Conservation (phyloP, 129 eudicot species). For the Gnaphalium uliginosum region DNA sequence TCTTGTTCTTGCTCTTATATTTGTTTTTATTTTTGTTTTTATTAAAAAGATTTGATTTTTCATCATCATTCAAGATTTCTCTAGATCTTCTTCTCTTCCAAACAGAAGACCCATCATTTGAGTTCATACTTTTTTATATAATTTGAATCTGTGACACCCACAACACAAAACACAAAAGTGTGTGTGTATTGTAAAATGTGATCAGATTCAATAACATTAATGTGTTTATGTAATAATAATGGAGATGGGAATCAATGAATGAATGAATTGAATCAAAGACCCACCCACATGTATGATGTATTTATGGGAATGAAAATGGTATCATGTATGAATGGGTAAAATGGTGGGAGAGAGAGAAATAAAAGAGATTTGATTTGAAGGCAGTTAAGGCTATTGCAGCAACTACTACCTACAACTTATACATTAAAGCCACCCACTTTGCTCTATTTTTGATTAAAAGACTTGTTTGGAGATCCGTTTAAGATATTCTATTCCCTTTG, state of each 20-base stretch:
- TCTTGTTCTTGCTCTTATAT: constrained; percentile 9
- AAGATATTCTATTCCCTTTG: constrained; percentile 24
- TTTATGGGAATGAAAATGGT: constrained; percentile 27
- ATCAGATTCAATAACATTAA: not conserved
- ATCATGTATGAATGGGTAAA: not conserved
- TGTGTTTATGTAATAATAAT: not conserved
- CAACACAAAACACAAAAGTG: constrained; percentile 6
- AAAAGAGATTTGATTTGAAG: constrained; percentile 22
- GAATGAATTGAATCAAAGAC: constrained; percentile 14
- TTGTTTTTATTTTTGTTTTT: constrained; percentile 12
- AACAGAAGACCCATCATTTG: constrained; percentile 19
- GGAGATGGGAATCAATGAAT: constrained; percentile 19
- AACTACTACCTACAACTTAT: constrained; percentile 42
- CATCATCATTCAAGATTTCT: constrained; percentile 24
- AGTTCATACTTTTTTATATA: constrained; percentile 17
- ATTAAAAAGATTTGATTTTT: constrained; percentile 11
- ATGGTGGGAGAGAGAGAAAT: not conserved
- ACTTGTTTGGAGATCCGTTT: constrained; percentile 26
- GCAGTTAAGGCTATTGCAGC: constrained; percentile 38
- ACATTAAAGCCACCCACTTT: constrained; percentile 33
- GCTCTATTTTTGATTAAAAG: not conserved
- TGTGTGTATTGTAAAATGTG: constrained; percentile 12
- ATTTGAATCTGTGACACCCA: not conserved
- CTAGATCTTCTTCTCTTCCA: constrained; percentile 34
- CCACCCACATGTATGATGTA: constrained; percentile 21